Evolutionary conservation across 2,329 filamentous ascomycete genomes (phyloP), one percentile per base, ranked within the genome.

Genomic region (Decorospora gaudefroyi): DNA sequence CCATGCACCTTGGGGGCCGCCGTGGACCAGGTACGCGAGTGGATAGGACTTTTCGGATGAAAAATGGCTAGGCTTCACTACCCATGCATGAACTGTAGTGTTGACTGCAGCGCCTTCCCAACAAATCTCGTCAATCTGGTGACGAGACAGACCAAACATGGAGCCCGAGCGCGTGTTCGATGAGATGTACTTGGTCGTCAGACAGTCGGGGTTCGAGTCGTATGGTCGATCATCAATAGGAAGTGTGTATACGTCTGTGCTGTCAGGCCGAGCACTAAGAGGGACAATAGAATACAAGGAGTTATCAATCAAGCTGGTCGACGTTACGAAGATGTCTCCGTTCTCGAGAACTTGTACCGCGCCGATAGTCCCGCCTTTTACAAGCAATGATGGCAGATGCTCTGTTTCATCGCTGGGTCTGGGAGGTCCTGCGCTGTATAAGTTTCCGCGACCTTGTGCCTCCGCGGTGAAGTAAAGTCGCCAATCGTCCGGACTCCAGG

Each of bases 1-100:
- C 85, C 87, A 92, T 0, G 87, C 82, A 15, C 84, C 82, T 67
- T 93, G 88, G 0, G 89, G 89, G 0, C 90, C 90, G 41, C 90
- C 90, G 62, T 95, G 90, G 51, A 95, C 87, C 28, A 91, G 74
- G 64, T 90, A 85, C 2, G 86, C 82, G 4, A 95, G 76, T 0
- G 90, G 90, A 61, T 92, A 95, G 53, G 82, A 90, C 69, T 89
- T 86, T 12, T 70, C 75, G 6, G 78, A 70, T 61, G 88, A 79
- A 63, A 92, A 95, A 57, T 79, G 64, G 22, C 72, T 70, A 53
- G 78, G 87, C 46, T 80, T 82, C 56, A 89, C 73, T 4, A 86
- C 80, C 63, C 86, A 81, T 0, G 86, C 84, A 56, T 90, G 87
- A n/a, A 88, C 79, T 22, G 81, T 72, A 49, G 86, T 85, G 26